Evolutionary conservation across 2,329 filamentous ascomycete species (phyloP), one percentile per base, ranked within the genome.

Genomic region (Colletotrichum sidae): DNA sequence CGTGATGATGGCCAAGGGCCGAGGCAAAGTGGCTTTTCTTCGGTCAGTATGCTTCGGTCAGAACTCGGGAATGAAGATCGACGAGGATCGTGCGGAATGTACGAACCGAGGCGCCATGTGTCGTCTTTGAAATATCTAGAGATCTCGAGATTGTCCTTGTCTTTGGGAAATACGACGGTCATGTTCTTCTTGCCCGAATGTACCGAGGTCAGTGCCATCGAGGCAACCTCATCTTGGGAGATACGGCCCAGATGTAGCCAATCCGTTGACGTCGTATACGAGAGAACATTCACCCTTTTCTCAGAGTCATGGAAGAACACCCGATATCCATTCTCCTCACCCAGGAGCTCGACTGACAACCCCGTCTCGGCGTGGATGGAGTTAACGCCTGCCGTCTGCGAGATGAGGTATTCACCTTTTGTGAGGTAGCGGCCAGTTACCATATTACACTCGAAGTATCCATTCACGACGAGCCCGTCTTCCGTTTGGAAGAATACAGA

Each of bases 301-400:
- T 74, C 59, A 34, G 70, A 55, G 63, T 77, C 77, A 67, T 79
- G 77, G 60, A 74, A 80, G 68, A 75, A 80, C 11, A 80, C 69
- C 10, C 78, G 77, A 49, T 80, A 79, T 33, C 78, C 78, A 2
- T 70, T 64, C 7, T 68, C 68, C 1, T 64, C 61, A 12, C 76
- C 75, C 8, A 80, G 72, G n/a, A 78, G 66, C 4, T 78, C 67
- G 2, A 69, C 72, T 6, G 74, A 67, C 11, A 81, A 60, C 4
- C 74, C 75, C 0, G 77, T 75, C 47, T 71, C 69, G 42, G 67
- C 53, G 35, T 76, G 70, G 6, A 76, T 67, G 33, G 70, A 68
- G 6, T 72, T 65, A 7, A 71, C 68, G 6, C n/a, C 35, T 6
- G 71, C 69, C 3, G 66, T 68, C 1, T 17, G 47, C 9, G 76